Evolutionary conservation across 352 stramenopile genomes (phyloP).

Genomic region (Globisporangium cederbergense): DNA sequence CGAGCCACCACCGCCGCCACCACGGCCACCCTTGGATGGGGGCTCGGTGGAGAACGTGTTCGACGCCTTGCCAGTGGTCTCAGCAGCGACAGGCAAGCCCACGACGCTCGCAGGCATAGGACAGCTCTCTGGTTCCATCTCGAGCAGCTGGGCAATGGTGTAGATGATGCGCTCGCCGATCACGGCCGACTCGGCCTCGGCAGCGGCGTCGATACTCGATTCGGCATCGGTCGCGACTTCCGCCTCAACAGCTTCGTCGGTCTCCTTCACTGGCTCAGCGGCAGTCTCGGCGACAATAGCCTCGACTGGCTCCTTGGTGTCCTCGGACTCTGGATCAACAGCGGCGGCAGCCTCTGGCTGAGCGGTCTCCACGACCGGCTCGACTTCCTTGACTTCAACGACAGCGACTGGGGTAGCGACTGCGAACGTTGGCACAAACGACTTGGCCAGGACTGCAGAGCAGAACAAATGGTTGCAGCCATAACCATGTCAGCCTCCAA

Average conservation of each 20-base stretch:
- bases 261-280: not conserved
- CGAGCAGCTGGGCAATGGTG: conserved; percentile 70
- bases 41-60: conserved; percentile 15
- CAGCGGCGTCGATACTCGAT: conserved; percentile 17
- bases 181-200: conserved; percentile 35
- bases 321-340: conserved; percentile 15
- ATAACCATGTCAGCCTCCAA: not conserved
- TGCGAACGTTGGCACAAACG: conserved; percentile 15
- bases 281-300: not conserved
- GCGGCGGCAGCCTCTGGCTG: not conserved
- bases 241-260: not conserved
- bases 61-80: conserved; percentile 50
- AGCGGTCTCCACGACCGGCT: conserved; percentile 2
- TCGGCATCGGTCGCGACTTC: conserved; percentile 7
- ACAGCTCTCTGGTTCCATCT: conserved; percentile 60
- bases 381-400: not conserved
- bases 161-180: conserved; percentile 66
- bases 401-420: not conserved
- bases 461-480: not conserved
- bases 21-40: conserved; percentile 7
- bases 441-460: conserved; percentile 14
- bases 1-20: conserved; percentile 22
- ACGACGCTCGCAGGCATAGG: conserved; percentile 51
- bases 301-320: conserved; percentile 19
- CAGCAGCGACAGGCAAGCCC: conserved; percentile 38